Conservation (phyloP, 1,139 yeast genomes). For the Hemisphaericaspora lyxosophila region DNA sequence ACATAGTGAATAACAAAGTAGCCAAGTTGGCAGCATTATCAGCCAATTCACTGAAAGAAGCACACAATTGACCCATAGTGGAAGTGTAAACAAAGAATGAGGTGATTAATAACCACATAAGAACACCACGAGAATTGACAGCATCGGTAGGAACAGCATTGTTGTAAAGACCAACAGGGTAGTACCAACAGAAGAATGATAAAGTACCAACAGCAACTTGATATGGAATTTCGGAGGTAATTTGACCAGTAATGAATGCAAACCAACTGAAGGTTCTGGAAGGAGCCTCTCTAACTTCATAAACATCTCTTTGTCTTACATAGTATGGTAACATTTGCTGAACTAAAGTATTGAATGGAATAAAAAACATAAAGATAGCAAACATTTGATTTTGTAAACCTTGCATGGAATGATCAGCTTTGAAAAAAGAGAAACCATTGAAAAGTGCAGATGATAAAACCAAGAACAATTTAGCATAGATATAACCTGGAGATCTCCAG, state of each 20-base stretch:
- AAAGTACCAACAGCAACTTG: conserved; percentile 63
- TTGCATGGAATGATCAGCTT: conserved; percentile 29
- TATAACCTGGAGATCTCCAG: conserved; percentile 46
- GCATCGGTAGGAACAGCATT: conserved; percentile 46
- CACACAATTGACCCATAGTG: conserved; percentile 39
- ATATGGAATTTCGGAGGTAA: conserved; percentile 77
- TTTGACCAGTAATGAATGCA: conserved; percentile 56
- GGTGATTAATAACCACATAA: conserved; percentile 46
- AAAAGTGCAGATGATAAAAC: conserved; percentile 42
- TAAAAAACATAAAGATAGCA: conserved; percentile 53
- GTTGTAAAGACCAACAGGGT: conserved; percentile 69
- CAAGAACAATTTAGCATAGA: conserved; percentile 40
- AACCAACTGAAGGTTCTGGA: conserved; percentile 32
- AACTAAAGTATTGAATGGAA: conserved; percentile 50
- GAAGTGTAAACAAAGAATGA: conserved; percentile 33
- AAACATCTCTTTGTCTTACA: conserved; percentile 34
- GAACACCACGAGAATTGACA: conserved; percentile 39
- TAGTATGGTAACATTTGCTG: conserved; percentile 48
- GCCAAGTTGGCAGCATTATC: conserved; percentile 42
- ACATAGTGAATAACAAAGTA: conserved; percentile 28
- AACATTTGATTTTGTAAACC: conserved; percentile 53
- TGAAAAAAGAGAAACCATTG: conserved; percentile 47
- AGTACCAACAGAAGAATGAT: conserved; percentile 74
- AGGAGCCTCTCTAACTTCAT: conserved; percentile 38
- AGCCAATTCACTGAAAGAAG: conserved; percentile 38